Conservation (phyloP, 192 early-diverging fungal species). For the Mortierella alpina region DNA sequence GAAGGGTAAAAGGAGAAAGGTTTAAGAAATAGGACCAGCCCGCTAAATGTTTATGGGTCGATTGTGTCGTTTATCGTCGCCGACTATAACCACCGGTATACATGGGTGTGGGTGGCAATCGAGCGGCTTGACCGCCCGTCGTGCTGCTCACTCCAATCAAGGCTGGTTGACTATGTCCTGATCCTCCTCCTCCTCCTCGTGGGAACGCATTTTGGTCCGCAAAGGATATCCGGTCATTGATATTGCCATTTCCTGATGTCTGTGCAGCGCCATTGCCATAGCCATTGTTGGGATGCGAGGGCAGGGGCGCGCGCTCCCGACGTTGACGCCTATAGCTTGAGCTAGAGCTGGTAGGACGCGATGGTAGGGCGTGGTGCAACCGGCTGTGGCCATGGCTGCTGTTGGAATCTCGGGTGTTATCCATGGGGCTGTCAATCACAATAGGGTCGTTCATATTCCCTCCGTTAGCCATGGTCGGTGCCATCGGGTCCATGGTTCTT, state of each 20-base stretch:
- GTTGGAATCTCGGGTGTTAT: too few species aligned
- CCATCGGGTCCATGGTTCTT: background rate
- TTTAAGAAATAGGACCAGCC: background rate
- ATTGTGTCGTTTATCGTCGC: background rate
- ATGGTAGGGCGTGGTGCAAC: background rate
- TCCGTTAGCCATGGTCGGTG: background rate
- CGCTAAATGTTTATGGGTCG: background rate
- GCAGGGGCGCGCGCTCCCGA: background rate
- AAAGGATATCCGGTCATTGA: conserved; percentile 11
- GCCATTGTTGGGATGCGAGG: background rate
- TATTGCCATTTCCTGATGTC: conserved; percentile 3
- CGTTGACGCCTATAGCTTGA: background rate
- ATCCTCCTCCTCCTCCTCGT: conserved; percentile 2
- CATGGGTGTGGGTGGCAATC: conserved; percentile 23
- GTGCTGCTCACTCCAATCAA: background rate
- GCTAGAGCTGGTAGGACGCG: background rate
- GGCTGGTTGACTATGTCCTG: background rate
- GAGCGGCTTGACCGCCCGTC: background rate
- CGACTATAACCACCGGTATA: conserved; percentile 37
- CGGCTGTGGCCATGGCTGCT: background rate
- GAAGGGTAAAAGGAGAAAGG: background rate
- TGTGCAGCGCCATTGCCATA: conserved; percentile 3
- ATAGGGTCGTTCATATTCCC: too few species aligned
- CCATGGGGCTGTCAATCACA: too few species aligned
- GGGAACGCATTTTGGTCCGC: conserved; percentile 46